These are phyloP conservation scores for Scheffersomyces coipomensis DNA, from an alignment of 805 yeast species.

Conservation along the genomic window DNA sequence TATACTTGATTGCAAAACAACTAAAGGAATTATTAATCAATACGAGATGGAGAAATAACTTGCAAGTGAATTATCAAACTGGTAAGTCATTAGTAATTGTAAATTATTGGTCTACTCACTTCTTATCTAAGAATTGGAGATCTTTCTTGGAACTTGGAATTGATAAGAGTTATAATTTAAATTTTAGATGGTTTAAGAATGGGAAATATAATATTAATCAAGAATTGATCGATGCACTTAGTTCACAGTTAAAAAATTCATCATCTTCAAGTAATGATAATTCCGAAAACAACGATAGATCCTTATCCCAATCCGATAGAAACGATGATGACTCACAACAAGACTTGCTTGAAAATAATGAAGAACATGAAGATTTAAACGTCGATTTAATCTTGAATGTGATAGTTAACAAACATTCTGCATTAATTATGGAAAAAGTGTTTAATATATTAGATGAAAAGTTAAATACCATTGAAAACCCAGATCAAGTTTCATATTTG, in stretches of 20 bases:
- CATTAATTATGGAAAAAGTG: conserved; percentile 25
- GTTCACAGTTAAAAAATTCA: conserved; percentile 4
- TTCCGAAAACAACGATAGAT: conserved; percentile 3
- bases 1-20: conserved; percentile 59
- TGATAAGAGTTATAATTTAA: conserved; percentile 44
- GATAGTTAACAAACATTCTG: conserved; percentile 40
- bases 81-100: conserved; percentile 54
- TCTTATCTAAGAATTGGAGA: conserved; percentile 43
- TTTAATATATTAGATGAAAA: conserved; percentile 11
- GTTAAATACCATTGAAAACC: conserved; percentile 9
- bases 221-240: conserved; percentile 7
- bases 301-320: conserved; percentile 2
- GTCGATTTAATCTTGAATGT: conserved; percentile 33
- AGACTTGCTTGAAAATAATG: conserved; percentile 8
- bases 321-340: conserved; percentile 7
- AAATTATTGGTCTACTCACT: conserved; percentile 58
- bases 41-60: conserved; percentile 56
- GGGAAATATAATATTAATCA: conserved; percentile 36
- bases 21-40: conserved; percentile 45
- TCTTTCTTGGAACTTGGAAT: conserved; percentile 64
- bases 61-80: conserved; percentile 57
- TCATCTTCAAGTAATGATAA: conserved; percentile 2
- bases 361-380: conserved; percentile 29
- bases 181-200: conserved; percentile 63
- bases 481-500: conserved; percentile 13